Evolutionary conservation across 2,329 filamentous ascomycete genomes (phyloP), one percentile per base, ranked within the genome.

Genomic region (Colletotrichum nymphaeae): DNA sequence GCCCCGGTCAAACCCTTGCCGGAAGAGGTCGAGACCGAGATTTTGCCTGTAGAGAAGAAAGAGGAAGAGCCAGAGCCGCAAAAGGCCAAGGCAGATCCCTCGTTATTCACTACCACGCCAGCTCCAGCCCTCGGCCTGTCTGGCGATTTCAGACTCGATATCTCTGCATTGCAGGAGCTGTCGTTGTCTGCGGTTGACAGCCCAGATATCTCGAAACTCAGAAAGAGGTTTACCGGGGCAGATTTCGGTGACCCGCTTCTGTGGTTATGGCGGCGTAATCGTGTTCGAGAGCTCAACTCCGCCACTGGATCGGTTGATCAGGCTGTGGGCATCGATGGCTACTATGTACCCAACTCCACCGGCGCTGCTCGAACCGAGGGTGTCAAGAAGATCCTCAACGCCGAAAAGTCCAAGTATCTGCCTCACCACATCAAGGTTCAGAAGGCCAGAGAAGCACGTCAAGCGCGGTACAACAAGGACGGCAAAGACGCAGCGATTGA

Each of bases 391-490:
- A 98, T 99, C 69, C 89, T 97, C 75, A 97, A 99, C 81, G 94
- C 95, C 0, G 97, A 99, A 82, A 99, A 99, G 86, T 98, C 95
- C 32, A 98, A 98, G 81, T 99, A 99, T 80, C 89, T 99, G 8
- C 97, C 97, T 53, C 97, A 99, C 86, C 95, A 97, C 76, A 97
- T 99, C 84, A 97, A 97, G 80, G 95, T 99, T 24, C 94, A 97
- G 82, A 97, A 93, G 84, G 94, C 93, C 28, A 91, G 95, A 64
- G 95, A 98, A 82, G 95, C 97, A 82, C 93, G 95, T n/a, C 93
- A 98, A 82, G 93, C 92, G n/a, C 87, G 87, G 57, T 90, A 83
- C 80, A 93, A 88, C 85, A 90, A 88, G 85, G 93, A 86, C 77
- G 91, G 88, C 72, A 93, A 91, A 78, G 92, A 94, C 76, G 88